Evolutionary conservation across 495 filamentous ascomycete species (phyloP).

Genomic region (Penicillium roqueforti): DNA sequence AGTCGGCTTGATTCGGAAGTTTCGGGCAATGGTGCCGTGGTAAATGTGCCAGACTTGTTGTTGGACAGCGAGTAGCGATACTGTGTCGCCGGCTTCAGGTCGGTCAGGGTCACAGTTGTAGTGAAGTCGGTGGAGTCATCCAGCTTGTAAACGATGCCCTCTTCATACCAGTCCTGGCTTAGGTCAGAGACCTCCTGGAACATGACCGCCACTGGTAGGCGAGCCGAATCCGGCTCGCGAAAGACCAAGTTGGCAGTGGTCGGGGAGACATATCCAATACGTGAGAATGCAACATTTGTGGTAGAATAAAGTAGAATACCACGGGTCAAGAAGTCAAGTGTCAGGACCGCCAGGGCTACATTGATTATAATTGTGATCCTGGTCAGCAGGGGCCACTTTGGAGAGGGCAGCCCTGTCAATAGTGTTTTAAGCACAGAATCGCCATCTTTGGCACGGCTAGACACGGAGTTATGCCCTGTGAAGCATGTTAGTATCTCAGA

Average conservation of each 20-base stretch:
- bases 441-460: constrained; percentile 5
- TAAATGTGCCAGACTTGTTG: constrained; percentile 72
- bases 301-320: constrained; percentile 61
- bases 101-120: constrained; percentile 51
- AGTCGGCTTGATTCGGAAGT: constrained; percentile 59
- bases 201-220: constrained; percentile 68
- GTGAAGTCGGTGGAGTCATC: constrained; percentile 81
- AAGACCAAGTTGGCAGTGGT: constrained; percentile 76
- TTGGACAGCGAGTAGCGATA: constrained; percentile 84
- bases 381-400: constrained; percentile 51
- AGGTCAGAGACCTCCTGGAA: constrained; percentile 42
- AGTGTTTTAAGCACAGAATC: constrained; percentile 55
- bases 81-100: constrained; percentile 55
- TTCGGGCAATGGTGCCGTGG: constrained; percentile 65
- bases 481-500: background rate
- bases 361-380: constrained; percentile 69
- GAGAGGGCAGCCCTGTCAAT: constrained; percentile 70
- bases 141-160: constrained; percentile 58
- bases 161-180: constrained; percentile 57
- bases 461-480: constrained; percentile 3
- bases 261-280: constrained; percentile 81
- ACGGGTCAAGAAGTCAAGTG: constrained; percentile 70
- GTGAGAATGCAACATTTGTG: constrained; percentile 74
- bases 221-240: constrained; percentile 71
- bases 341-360: constrained; percentile 55